Base-by-base conservation (phyloP, 495 filamentous ascomycete genomes). In the Aspergillus campestris region DNA sequence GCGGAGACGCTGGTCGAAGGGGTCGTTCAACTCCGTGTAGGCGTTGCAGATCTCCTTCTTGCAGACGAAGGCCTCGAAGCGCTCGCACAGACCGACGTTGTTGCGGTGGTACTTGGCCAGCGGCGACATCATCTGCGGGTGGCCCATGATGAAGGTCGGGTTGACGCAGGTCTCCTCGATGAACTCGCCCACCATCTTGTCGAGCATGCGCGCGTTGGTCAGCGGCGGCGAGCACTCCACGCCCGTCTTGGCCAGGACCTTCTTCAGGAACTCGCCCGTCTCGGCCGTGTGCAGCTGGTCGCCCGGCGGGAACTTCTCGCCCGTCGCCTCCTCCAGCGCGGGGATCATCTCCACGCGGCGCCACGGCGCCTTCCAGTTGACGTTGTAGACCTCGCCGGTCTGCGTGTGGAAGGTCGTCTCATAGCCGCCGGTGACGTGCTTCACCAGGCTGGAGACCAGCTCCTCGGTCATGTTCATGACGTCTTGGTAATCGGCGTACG, bases 321-420 rank as follows among this genome's bases (percentile, higher is more conserved):
- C 90, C 0, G 82, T 87, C 3, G 83, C 85, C 57, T 87, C 79
- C 71, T 98, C 92, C 1, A 99, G 76, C 14, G 83, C 87, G 5
- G 89, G 87, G 42, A 99, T 97, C 90, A 99, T 99, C 64, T 95
- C 86, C 32, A 99, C 78, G 44, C 89, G 73, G 59, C 84, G 81
- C 92, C 94, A 99, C 15, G 92, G 92, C 33, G 80, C 81, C 64
- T 86, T 84, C 94, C 94, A 99, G 78, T 97, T 94, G 41, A 99
- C 83, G 12, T 86, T 77, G 67, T 88, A 88, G 31, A 75, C 74
- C 65, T 95, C 87, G 36, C 94, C 91, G 39, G 76, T 69, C 58
- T 90, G 85, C 0, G 85, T 92, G 54, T 77, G 71, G 71, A 87
- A 96, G 43, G 72, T 83, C 44, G 92, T 99, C 58, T 79, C 73